Percentiles rank a stretch among this genome's conserved stretches.
Evolutionary conservation across 441 rosid species (phyloP).

Genomic region (Bocquillonia castaneifolia): DNA sequence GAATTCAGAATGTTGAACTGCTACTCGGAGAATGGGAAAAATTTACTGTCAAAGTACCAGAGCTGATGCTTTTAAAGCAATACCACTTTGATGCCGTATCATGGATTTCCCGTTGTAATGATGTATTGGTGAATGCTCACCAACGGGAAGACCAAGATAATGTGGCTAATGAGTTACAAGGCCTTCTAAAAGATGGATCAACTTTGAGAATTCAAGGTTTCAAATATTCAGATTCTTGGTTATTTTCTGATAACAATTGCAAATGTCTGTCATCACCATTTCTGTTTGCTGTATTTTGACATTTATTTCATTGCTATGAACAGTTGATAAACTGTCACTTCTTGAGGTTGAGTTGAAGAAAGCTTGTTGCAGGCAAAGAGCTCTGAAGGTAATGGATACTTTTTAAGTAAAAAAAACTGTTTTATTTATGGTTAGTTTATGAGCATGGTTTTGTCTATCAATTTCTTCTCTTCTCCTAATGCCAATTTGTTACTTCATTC

Average conservation of each 20-base stretch:
- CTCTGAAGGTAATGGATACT: conserved; percentile 47
- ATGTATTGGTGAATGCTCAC: conserved; percentile 44
- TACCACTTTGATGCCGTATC: conserved; percentile 46
- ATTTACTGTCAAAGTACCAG: conserved; percentile 53
- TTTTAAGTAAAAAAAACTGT: background rate
- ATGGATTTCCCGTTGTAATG: conserved; percentile 55
- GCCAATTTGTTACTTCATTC: conserved; percentile 1
- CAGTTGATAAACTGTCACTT: conserved; percentile 68
- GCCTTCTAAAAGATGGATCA: conserved; percentile 57
- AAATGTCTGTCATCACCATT: background rate
- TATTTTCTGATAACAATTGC: conserved; percentile 10
- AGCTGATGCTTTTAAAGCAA: conserved; percentile 70
- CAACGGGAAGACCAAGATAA: conserved; percentile 55
- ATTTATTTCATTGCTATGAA: conserved; percentile 18
- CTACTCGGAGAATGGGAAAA: conserved; percentile 53
- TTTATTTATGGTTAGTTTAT: background rate
- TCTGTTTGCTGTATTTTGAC: conserved; percentile 19
- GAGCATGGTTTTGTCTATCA: too few species aligned
- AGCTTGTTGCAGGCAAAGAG: conserved; percentile 77
- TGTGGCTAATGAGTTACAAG: conserved; percentile 57
- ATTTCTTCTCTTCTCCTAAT: background rate
- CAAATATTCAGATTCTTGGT: conserved; percentile 14
- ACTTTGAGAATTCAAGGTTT: conserved; percentile 79
- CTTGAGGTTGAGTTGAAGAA: conserved; percentile 78
- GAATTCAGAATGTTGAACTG: conserved; percentile 56